A percentile compares a stretch with the other conserved stretches of the same genome.
Evolutionary conservation across 2,329 filamentous ascomycete genomes (phyloP).

Genomic region (Emergomyces orientalis): DNA sequence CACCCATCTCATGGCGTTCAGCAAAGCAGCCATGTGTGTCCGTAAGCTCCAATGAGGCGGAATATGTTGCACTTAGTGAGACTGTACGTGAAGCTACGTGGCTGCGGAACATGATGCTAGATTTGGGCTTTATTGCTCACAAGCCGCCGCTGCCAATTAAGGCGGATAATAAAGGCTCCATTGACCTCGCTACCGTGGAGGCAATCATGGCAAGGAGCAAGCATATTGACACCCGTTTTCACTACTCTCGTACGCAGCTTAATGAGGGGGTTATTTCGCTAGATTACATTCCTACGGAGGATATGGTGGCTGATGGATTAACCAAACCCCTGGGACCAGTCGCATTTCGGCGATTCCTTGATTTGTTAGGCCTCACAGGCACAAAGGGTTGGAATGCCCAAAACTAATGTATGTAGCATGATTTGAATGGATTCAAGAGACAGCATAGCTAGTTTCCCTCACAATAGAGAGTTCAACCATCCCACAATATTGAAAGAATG

Average conservation of each 20-base stretch:
- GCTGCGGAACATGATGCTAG: constrained; percentile 11
- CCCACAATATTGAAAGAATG: too few relatives aligned
- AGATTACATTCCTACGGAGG: constrained; percentile 2
- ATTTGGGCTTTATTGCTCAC: not conserved
- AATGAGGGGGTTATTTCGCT: constrained; percentile 8
- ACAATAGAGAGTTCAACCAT: too few relatives aligned
- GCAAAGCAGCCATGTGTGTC: constrained; percentile 13
- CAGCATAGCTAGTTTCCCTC: too few relatives aligned
- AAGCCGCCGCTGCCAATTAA: not conserved
- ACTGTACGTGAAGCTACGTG: constrained; percentile 10
- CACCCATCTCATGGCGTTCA: constrained; percentile 12
- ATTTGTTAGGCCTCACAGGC: not conserved
- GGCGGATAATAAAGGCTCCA: constrained; percentile 11
- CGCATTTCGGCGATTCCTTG: not conserved
- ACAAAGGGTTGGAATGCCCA: not conserved
- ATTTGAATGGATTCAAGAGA: too few relatives aligned
- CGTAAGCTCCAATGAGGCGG: constrained; percentile 12
- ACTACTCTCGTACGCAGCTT: constrained; percentile 10
- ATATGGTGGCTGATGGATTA: not conserved
- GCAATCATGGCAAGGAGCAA: constrained; percentile 10
- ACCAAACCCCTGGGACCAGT: not conserved
- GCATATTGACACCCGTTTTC: constrained; percentile 13
- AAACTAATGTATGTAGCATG: not conserved
- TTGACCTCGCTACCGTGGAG: constrained; percentile 9
- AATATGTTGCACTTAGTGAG: constrained; percentile 13